Evolutionary conservation across 2,329 filamentous ascomycete genomes (phyloP), one percentile per base, ranked within the genome.

Genomic region (Pseudogymnoascus sp.): DNA sequence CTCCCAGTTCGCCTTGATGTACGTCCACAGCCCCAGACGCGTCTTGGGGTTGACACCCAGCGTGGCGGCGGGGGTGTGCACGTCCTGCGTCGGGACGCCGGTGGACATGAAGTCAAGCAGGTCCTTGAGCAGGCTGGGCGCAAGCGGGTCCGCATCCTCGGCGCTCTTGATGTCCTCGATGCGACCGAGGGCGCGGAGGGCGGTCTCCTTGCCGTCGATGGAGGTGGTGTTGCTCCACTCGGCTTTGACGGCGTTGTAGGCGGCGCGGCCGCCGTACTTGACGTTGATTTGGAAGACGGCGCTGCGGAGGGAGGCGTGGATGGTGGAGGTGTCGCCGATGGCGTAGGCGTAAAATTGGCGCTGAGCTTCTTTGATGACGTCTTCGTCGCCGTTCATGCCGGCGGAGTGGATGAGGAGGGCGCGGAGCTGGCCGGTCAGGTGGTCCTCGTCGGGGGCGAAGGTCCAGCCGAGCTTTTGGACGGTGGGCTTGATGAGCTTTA

Each of bases 171-270:
- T 54, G 61, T 90, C 84, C 67, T 87, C 86, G 18, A 89, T 85
- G 38, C 86, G 84, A 34, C 91, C 91, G 47, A 99, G 81, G 3
- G 89, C 84, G 37, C 82, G 79, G 2, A 97, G 82, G 66, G 85
- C 88, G 65, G 96, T 89, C 67, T 96, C 91, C 74, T 92, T 95
- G 68, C 91, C 92, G 69, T 97, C 94, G 37, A 97, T 86, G 6
- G 91, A 90, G 59, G 88, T 87, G 11, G 91, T 94, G 58, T 79
- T 86, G 65, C 85, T 81, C 81, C 90, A 97, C 72, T 97, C 92
- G 60, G 90, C 84, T 77, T 93, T 91, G 60, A 99, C 81, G 6
- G 86, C 81, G 28, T 88, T 81, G 66, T 84, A 88, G 60, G 91
- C 90, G 14, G 85, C 78, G 59, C 82, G 81, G 6, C 84, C 84